Conservation (phyloP, 768 basidiomycete species). For the Auriculariales sp. region DNA sequence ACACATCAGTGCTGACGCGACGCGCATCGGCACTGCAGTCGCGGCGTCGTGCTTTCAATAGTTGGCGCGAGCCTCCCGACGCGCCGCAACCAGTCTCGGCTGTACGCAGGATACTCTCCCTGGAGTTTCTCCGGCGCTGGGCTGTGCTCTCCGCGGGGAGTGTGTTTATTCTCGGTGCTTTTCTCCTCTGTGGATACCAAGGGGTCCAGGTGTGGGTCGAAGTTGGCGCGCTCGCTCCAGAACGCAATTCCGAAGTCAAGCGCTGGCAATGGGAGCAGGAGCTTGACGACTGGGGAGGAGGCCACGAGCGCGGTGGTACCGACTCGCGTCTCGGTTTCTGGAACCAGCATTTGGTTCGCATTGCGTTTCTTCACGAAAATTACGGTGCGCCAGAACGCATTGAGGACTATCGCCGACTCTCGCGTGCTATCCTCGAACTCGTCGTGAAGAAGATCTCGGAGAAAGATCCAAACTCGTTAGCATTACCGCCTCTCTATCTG, state of each 20-base stretch:
- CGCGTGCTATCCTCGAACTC: conserved; percentile 37
- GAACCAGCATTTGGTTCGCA: conserved; percentile 46
- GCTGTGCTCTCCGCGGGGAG: background rate
- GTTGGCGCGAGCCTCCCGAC: no score
- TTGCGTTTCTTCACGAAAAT: conserved; percentile 58
- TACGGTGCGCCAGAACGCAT: conserved; percentile 39
- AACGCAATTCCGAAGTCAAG: conserved; percentile 35
- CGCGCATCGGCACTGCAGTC: no score
- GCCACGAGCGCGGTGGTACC: conserved; percentile 42
- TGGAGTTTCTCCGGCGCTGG: background rate
- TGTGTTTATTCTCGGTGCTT: background rate
- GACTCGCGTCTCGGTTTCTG: conserved; percentile 50
- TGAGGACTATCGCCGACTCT: conserved; percentile 41
- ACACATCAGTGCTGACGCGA: no score
- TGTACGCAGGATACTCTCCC: background rate
- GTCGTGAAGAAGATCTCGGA: conserved; percentile 24
- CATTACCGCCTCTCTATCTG: conserved; percentile 37
- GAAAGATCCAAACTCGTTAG: conserved; percentile 29
- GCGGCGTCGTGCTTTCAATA: no score
- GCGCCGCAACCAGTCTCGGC: background rate
- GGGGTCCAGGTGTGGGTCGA: conserved; percentile 53
- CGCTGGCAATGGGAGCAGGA: conserved; percentile 59
- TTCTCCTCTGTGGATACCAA: conserved; percentile 28
- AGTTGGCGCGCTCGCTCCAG: conserved; percentile 26
- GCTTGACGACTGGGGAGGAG: conserved; percentile 46